Evolutionary conservation across 139 green algal genomes (phyloP), one percentile per base, ranked within the genome.

Genomic region (Ettlia oleoabundans): DNA sequence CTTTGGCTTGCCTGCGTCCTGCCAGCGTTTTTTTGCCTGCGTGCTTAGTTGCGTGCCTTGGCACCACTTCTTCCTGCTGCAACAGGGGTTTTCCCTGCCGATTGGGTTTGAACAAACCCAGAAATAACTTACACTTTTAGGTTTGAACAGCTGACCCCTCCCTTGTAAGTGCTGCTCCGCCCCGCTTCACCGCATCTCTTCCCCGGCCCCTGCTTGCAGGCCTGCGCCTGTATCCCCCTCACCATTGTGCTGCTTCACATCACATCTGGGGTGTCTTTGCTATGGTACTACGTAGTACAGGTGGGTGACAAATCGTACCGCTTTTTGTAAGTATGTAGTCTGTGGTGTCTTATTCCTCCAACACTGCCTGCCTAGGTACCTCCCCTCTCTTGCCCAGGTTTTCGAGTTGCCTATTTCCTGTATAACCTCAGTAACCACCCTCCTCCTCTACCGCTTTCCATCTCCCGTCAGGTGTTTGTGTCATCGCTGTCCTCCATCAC

Each of bases 221-320:
- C 37, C 6, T 80, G 73, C 37, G 32, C 66, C 19, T 69, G 89
- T 19, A 40, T 91, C 40, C 90, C 88, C 0, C 69, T 92, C 13
- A 13, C 63, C 2, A 85, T 91, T 9, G 69, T 96, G 33, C 76
- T 92, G 40, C 22, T 90, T n/a, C 81, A 96, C 85, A 65, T 94
- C 35, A 72, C 42, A 26, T 51, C 51, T 8, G 85, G 71, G 22
- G 13, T 90, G 13, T 82, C 89, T 2, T 74, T 94, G 33, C 82
- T 83, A 3, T 89, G 84, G 86, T 82, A 76, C 62, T 91, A 91
- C 35, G 32, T 82, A 0, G 84, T 86, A 0, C 82, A 87, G 51
- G 91, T 89, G 55, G n/a, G n/a, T n/a, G n/a, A n/a, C n/a, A n/a
- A n/a, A n/a, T n/a, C n/a, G n/a, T n/a, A n/a, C n/a, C n/a, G n/a